Evolutionary conservation across 129 eudicot species (phyloP), one percentile per base, ranked within the genome.

Genomic region (Saposhnikovia divaricata): DNA sequence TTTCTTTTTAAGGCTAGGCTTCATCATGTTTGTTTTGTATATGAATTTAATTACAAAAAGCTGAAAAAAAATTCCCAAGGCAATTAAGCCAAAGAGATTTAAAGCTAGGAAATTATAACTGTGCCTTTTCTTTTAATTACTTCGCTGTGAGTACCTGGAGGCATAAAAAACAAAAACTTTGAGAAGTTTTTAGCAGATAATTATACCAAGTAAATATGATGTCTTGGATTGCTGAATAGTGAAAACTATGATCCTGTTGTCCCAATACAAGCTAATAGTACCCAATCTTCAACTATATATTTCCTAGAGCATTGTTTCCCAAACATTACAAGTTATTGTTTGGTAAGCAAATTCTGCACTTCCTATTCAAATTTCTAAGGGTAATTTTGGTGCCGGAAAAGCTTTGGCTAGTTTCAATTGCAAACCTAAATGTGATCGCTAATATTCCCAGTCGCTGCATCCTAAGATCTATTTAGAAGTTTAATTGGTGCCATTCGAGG

Each of bases 391-490:
- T 61, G 37, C 69, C 12, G 34, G 25, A n/a, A 25, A 61, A 61
- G 69, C 69, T 61, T 61, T n/a, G 37, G 34, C 69, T 61, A 61
- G 1, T 61, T 61, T 61, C 68, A 59, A 9, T 59, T 59, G 68
- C 34, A 4, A 28, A 14, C 68, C 37, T 9, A 10, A n/a, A 25
- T 61, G 69, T n/a, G 31, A 8, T 23, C 31, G 66, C 66, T 57
- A 8, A 23, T 23, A 57, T 57, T 57, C 66, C 66, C 66, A 7
- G 34, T n/a, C 16, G 37, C 69, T 61, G 10, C 69, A 9, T 25
- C 37, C 69, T 25, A 61, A 57, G 31, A 61, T 74, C 23, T 44
- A 74, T 74, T 38, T 74, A 44, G 77, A 74, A 15, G 77, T 42
- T 23, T 44, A 48, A n/a, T 74, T 23, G 8, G 23, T 48, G 25